A percentile compares a stretch with the other conserved stretches of the same genome.
Evolutionary conservation across 2,329 filamentous ascomycete genomes (phyloP).

Genomic region (Colletotrichum sp.): DNA sequence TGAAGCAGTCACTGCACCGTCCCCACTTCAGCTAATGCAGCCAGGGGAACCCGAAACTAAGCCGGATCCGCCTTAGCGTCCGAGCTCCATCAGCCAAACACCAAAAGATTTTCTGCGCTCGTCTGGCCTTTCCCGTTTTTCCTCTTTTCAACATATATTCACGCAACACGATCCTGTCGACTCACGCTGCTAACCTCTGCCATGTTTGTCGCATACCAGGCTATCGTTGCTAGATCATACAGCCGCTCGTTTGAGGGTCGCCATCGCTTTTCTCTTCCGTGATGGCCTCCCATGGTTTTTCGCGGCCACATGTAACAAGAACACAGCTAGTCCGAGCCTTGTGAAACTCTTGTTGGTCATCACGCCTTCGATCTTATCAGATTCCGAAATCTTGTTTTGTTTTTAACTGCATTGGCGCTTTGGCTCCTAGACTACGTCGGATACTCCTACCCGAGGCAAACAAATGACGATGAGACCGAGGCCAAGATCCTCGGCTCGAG

Average conservation of each 20-base stretch:
- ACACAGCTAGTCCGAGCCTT: neutral
- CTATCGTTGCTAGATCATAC: conserved; percentile 19
- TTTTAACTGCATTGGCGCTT: neutral
- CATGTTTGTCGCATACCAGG: conserved; percentile 16
- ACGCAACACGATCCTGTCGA: conserved; percentile 20
- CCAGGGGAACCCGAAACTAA: neutral
- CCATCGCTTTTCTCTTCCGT: conserved; percentile 38
- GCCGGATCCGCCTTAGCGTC: conserved; percentile 7
- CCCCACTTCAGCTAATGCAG: neutral
- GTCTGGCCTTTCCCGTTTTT: neutral
- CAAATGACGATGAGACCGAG: neutral
- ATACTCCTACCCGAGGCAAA: neutral
- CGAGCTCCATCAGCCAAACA: neutral
- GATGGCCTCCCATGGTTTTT: conserved; percentile 49
- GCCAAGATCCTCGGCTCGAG: neutral
- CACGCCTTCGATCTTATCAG: neutral
- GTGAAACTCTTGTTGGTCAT: neutral
- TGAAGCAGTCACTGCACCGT: neutral
- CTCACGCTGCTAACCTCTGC: conserved; percentile 6
- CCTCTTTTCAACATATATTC: conserved; percentile 8
- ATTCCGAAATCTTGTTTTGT: neutral
- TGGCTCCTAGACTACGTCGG: neutral
- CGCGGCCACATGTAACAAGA: conserved; percentile 40
- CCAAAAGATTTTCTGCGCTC: conserved; percentile 14
- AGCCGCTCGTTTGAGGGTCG: conserved; percentile 40